Evolutionary conservation across 2,329 filamentous ascomycete species (phyloP).

Genomic region (Hymenoscyphus salicellus): DNA sequence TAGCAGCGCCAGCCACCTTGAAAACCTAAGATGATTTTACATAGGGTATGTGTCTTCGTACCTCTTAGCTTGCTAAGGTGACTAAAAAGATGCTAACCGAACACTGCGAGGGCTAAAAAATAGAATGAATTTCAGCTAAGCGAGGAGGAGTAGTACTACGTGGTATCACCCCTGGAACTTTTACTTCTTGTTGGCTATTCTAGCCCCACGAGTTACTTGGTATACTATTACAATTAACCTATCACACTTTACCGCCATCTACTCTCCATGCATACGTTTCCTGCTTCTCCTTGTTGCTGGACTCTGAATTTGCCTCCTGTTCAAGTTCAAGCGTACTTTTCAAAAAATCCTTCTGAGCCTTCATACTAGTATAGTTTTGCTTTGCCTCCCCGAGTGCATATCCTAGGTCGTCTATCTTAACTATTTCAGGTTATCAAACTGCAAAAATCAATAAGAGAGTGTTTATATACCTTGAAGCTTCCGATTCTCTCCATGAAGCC

Average conservation of each 20-base stretch:
- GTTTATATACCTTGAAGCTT: constrained; percentile 5
- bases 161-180: background rate
- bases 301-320: background rate
- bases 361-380: constrained; percentile 1
- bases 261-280: background rate
- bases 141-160: background rate
- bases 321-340: background rate
- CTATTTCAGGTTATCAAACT: constrained; percentile 1
- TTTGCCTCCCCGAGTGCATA: background rate
- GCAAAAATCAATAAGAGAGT: background rate
- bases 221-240: constrained; percentile 1
- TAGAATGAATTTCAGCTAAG: constrained; percentile 3
- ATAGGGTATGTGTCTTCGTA: background rate
- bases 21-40: background rate
- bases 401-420: background rate
- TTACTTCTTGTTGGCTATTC: background rate
- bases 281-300: background rate
- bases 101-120: constrained; percentile 1
- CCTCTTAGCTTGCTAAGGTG: background rate
- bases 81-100: background rate
- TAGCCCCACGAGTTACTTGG: background rate
- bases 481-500: background rate
- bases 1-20: background rate
- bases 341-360: constrained; percentile 1
- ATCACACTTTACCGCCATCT: background rate